Evolutionary conservation across 2,329 filamentous ascomycete genomes (phyloP), one percentile per base, ranked within the genome.

Genomic region (Clarireedia hainanense): DNA sequence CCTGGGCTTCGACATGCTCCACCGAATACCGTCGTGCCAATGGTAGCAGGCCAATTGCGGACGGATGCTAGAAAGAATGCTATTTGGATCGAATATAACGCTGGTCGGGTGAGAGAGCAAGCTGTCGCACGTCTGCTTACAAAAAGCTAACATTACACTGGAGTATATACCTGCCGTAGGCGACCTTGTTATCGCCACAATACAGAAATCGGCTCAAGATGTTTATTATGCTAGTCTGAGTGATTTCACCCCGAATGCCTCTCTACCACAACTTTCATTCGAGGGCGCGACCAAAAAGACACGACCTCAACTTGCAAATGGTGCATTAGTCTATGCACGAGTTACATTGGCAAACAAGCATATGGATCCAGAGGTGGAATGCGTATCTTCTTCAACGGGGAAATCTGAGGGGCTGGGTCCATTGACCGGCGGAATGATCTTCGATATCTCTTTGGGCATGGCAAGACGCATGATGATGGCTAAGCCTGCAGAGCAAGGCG

Each of bases 241-340:
- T 27, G 77, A 83, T 54, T 80, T 84, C 67, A 80, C 80, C 4
- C 67, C 77, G 2, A 73, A 80, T 57, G 90, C 88, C 1, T 76
- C 88, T 17, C 83, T 97, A 1, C 90, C 89, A 0, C 88, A 95
- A 63, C 79, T 97, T 20, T 83, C 91, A n/a, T 99, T 99, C 70
- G 92, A 97, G 72, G 84, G 85, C 60, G 94, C 91, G 17, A 90
- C 87, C 46, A 94, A 91, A 72, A 97, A 97, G 74, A 96, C 89
- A 2, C 80, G 91, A 1, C 94, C 94, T 0, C 79, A 89, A 61
- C 80, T 97, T 45, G 75, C 78, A 27, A 68, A 82, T 14, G 90
- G 90, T 39, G 84, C 89, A 52, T 75, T 96, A 27, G 89, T 97
- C 37, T 97, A 97, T 73, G 92, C 91, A 39, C 87, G 92, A 60